A percentile compares a stretch with the other conserved stretches of the same genome.
These are phyloP conservation scores for Vaccinium myrtillus DNA, from an alignment of 148 eudicot genomes.

Conservation along the genomic window DNA sequence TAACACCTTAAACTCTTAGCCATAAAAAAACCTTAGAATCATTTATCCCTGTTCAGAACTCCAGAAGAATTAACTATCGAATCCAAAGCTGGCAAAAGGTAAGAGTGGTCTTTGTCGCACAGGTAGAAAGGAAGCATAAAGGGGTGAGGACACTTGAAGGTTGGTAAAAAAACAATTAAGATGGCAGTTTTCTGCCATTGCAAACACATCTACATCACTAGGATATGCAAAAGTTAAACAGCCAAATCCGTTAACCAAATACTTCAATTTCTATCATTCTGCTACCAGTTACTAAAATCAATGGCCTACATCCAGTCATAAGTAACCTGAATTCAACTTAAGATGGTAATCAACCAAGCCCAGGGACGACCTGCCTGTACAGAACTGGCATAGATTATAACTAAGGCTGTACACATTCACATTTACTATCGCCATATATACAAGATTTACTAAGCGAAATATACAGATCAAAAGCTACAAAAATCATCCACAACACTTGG, in stretches of 20 bases:
- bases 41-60: not conserved
- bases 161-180: not conserved
- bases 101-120: not conserved
- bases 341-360: not conserved
- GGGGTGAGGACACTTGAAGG: not conserved
- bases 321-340: not conserved
- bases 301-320: not conserved
- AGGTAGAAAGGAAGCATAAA: not conserved
- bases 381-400: not conserved
- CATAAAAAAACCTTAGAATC: not conserved
- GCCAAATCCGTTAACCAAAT: not conserved
- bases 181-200: not conserved
- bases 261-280: not conserved
- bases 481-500: too few relatives aligned
- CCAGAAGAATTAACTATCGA: not conserved
- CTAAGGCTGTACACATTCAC: not conserved
- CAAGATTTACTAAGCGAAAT: too few relatives aligned
- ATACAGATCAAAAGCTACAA: too few relatives aligned
- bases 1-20: not conserved
- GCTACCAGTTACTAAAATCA: constrained; percentile 5
- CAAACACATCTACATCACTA: not conserved
- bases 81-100: not conserved
- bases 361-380: not conserved
- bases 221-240: not conserved
- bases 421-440: not conserved